Evolutionary conservation across 2,329 filamentous ascomycete genomes (phyloP), one percentile per base, ranked within the genome.

Genomic region (Ophiostoma angusticollis): DNA sequence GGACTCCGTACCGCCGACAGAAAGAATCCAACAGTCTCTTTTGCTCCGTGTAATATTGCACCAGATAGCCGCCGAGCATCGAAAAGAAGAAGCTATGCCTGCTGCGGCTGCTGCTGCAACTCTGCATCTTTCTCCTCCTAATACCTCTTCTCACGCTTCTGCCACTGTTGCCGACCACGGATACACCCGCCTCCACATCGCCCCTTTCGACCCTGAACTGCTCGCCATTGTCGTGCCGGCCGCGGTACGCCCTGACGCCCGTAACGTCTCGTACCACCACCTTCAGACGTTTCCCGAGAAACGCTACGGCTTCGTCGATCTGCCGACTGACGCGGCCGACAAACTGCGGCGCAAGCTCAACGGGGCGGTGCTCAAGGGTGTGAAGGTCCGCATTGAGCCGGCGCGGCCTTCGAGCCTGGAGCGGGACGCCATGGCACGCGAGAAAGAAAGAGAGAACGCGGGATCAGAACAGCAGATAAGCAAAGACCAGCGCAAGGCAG

Each of bases 281-380:
- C 63, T 95, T 48, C 74, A 85, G 54, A 87, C 87, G 1, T 94
- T 93, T 47, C 89, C 89, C 12, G 91, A 98, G 48, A 81, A 76
- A 55, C 79, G 74, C 38, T 98, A 85, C 74, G 91, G 89, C 40
- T 98, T 83, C 61, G 67, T 96, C 43, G 86, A 93, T 33, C 62
- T 98, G 27, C 87, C 87, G 1, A 61, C 57, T 3, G 73, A 75
- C 59, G 86, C 93, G 48, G 91, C 89, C 9, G 81, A 89, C n/a
- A 93, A 86, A 58, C 61, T 96, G 39, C 85, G 79, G 63, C 89
- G 81, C 62, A 96, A 91, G 63, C 70, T 96, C 35, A 83, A 94
- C 65, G 89, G 89, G 23, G 74, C 80, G 2, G 80, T 84, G 18
- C 62, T 98, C 41, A 91, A 81, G 55, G 91, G 91, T 8, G 68